phyloP scores from a whole-genome alignment of 257 asterid genomes.

The Cruciata laevipes region DNA sequence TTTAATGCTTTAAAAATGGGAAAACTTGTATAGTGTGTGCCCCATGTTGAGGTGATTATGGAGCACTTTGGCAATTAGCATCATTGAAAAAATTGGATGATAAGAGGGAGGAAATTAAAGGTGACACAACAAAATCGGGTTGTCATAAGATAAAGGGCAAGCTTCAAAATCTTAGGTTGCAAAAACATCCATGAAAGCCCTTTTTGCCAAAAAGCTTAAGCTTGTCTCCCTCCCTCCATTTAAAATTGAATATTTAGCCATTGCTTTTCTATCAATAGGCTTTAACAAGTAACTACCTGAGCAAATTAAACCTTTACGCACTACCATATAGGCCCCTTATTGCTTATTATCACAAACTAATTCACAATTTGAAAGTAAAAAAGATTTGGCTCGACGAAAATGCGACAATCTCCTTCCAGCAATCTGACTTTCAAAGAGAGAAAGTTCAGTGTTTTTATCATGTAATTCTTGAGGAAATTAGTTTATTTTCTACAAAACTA shows the following conservation, averaged over 20 bases:
- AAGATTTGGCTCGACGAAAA: too few relatives aligned
- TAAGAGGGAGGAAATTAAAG: constrained; percentile 9
- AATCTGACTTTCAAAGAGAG: too few relatives aligned
- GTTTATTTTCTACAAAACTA: too few relatives aligned
- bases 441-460: too few relatives aligned
- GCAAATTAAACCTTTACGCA: constrained; percentile 12
- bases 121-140: not conserved
- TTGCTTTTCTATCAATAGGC: constrained; percentile 10
- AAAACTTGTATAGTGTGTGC: not conserved
- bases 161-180: constrained; percentile 16
- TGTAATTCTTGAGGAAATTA: too few relatives aligned
- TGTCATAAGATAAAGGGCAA: constrained; percentile 16
- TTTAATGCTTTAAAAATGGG: not conserved
- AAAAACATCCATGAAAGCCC: constrained; percentile 12
- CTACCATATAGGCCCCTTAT: constrained; percentile 5
- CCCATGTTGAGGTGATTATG: constrained; percentile 3
- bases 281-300: constrained; percentile 3
- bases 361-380: too few relatives aligned
- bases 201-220: constrained; percentile 23
- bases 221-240: constrained; percentile 19
- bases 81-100: not conserved
- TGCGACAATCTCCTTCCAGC: too few relatives aligned
- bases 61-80: constrained; percentile 10
- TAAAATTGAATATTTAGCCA: constrained; percentile 1
- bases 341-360: too few relatives aligned